phyloP scores from a whole-genome alignment of 257 asterid species.

The Petunia axillaris region DNA sequence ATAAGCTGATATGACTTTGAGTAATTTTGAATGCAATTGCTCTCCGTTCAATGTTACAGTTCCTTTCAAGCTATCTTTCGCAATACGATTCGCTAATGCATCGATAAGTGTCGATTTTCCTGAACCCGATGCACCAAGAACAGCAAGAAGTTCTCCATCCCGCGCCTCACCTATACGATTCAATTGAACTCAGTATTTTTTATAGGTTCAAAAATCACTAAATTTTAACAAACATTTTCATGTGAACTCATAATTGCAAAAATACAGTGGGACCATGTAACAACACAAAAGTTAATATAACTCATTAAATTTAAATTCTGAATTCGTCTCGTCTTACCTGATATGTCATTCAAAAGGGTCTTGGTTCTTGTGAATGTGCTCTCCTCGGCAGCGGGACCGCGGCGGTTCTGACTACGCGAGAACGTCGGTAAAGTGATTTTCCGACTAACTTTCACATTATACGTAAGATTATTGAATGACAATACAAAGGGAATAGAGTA shows the following conservation, averaged over 20 bases:
- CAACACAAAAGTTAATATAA: no score
- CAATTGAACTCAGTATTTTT: no score
- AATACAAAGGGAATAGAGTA: slow-evolving; percentile 60
- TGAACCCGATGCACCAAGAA: slow-evolving; percentile 54
- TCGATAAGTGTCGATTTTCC: slow-evolving; percentile 58
- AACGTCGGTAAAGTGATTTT: slow-evolving; percentile 26
- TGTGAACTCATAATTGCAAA: no score
- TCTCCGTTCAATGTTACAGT: slow-evolving; percentile 48
- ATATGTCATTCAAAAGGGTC: slow-evolving; percentile 42
- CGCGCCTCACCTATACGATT: slow-evolving; percentile 40
- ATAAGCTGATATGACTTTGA: slow-evolving; percentile 53
- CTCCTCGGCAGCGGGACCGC: slow-evolving; percentile 33
- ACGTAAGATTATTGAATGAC: slow-evolving; percentile 60
- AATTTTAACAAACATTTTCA: no score
- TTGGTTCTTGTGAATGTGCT: slow-evolving; percentile 24
- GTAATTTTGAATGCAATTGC: slow-evolving; percentile 36
- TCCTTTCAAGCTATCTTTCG: slow-evolving; percentile 52
- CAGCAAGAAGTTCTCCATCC: slow-evolving; percentile 53
- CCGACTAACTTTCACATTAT: slow-evolving; percentile 47
- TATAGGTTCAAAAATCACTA: no score
- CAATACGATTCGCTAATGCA: slow-evolving; percentile 49
- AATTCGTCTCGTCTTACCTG: slow-evolving; percentile 43
- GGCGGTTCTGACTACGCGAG: background rate
- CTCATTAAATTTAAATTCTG: no score
- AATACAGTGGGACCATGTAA: no score